Evolutionary conservation across 768 basidiomycete species (phyloP).

Genomic region (Scleroderma citrinum): DNA sequence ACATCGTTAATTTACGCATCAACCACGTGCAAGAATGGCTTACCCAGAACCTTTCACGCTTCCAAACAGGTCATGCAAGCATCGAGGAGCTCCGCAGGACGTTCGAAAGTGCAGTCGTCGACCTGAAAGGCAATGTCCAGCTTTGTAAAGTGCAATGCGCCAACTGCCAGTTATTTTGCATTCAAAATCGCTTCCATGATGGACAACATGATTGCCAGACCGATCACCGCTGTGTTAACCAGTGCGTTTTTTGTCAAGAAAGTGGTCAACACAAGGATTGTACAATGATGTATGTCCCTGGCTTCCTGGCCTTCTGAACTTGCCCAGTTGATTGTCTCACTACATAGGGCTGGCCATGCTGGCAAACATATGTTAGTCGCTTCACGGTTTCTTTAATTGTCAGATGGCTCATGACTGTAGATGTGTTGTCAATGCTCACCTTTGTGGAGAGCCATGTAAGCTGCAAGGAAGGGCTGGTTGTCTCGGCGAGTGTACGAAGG

Average conservation of each 20-base stretch:
- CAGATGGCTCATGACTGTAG: conserved; percentile 40
- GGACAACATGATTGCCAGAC: conserved; percentile 46
- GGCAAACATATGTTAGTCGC: conserved; percentile 53
- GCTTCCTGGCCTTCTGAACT: not conserved
- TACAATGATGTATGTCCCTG: conserved; percentile 39
- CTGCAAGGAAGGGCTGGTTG: conserved; percentile 46
- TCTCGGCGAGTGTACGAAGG: conserved; percentile 46
- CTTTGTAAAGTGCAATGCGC: conserved; percentile 46
- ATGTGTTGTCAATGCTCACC: conserved; percentile 45
- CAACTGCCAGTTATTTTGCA: conserved; percentile 44
- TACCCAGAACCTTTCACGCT: conserved; percentile 40
- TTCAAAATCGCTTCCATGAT: conserved; percentile 41
- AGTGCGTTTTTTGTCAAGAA: conserved; percentile 38
- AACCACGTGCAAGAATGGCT: conserved; percentile 49
- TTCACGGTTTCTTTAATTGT: conserved; percentile 35
- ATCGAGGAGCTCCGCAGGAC: conserved; percentile 40
- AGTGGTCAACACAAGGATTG: conserved; percentile 32
- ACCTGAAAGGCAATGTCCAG: conserved; percentile 40
- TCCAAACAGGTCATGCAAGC: conserved; percentile 37
- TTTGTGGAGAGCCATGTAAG: conserved; percentile 49
- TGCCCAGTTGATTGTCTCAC: not conserved
- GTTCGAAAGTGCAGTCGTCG: conserved; percentile 38
- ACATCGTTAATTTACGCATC: conserved; percentile 38
- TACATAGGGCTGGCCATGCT: conserved; percentile 49
- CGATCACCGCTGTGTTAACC: conserved; percentile 38